phyloP scores from a whole-genome alignment of 768 basidiomycete genomes.

The Lanmaoa pseudosensibilis region DNA sequence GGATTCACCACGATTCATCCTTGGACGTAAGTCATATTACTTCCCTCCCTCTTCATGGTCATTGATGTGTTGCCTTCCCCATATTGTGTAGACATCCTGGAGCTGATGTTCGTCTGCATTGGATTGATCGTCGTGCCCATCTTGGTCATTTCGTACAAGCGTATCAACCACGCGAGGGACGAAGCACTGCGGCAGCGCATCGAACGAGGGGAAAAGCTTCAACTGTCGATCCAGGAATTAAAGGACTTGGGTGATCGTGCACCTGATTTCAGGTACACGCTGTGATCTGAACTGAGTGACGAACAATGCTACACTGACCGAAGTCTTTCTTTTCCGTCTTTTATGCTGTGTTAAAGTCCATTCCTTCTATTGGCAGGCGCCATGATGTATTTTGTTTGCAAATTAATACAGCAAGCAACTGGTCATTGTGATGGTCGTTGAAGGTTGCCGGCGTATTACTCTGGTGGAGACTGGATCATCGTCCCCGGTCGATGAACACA shows the following conservation, averaged over 20 bases:
- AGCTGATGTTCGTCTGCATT: conserved; percentile 69
- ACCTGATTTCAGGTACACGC: conserved; percentile 60
- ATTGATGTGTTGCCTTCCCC: neutral
- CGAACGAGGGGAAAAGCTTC: conserved; percentile 21
- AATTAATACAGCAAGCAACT: neutral
- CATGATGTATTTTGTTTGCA: neutral
- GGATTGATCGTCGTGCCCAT: conserved; percentile 55
- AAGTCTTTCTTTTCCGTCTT: neutral
- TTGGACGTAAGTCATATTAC: conserved; percentile 53
- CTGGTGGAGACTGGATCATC: neutral
- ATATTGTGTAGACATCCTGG: conserved; percentile 48
- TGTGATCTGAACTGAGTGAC: conserved; percentile 23
- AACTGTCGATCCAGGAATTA: conserved; percentile 17
- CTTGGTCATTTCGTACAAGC: conserved; percentile 48
- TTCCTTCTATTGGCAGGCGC: neutral
- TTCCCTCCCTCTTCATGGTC: neutral
- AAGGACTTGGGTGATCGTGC: conserved; percentile 56
- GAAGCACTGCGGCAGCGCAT: conserved; percentile 2
- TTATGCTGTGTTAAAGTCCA: neutral
- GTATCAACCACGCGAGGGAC: conserved; percentile 58
- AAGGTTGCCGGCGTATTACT: no score
- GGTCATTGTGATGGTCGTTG: no score
- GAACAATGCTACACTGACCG: no score
- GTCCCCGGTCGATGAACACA: neutral
- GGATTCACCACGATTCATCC: conserved; percentile 59